Percentiles rank a stretch among this genome's conserved stretches.
Conservation (phyloP, 305 asterid species). For the Lippia alba region DNA sequence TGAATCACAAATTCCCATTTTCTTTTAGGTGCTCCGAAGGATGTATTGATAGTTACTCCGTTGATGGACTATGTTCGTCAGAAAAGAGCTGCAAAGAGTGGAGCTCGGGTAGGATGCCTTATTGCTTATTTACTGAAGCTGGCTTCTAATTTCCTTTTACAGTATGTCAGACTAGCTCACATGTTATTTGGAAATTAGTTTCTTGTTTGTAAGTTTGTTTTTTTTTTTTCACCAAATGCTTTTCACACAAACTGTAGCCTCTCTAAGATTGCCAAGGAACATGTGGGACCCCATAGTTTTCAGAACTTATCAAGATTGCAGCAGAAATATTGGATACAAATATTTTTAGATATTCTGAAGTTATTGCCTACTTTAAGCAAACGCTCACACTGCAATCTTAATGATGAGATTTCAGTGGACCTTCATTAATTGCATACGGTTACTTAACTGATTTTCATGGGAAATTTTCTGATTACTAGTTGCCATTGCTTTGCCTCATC, state of each 20-base stretch:
- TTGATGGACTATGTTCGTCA: slow-evolving; percentile 84
- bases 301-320: background rate
- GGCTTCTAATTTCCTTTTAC: slow-evolving; percentile 21
- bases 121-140: slow-evolving; percentile 23
- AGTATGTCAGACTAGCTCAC: slow-evolving; percentile 19
- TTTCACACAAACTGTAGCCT: slow-evolving; percentile 2
- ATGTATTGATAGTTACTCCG: slow-evolving; percentile 74
- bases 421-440: background rate
- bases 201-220: background rate
- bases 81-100: slow-evolving; percentile 80
- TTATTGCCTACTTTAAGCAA: slow-evolving; percentile 1
- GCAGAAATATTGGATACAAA: background rate
- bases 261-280: background rate
- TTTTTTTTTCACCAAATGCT: slow-evolving; percentile 11
- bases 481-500: slow-evolving; percentile 12
- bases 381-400: background rate
- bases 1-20: slow-evolving; percentile 28
- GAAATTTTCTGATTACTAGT: slow-evolving; percentile 8
- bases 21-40: slow-evolving; percentile 69
- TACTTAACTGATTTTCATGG: slow-evolving; percentile 5
- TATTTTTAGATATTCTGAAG: background rate
- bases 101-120: slow-evolving; percentile 63
- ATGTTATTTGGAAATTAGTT: slow-evolving; percentile 15
- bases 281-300: background rate
- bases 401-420: background rate